Evolutionary conservation across 495 filamentous ascomycete genomes (phyloP).

Genomic region (Neurospora tetrasperma): DNA sequence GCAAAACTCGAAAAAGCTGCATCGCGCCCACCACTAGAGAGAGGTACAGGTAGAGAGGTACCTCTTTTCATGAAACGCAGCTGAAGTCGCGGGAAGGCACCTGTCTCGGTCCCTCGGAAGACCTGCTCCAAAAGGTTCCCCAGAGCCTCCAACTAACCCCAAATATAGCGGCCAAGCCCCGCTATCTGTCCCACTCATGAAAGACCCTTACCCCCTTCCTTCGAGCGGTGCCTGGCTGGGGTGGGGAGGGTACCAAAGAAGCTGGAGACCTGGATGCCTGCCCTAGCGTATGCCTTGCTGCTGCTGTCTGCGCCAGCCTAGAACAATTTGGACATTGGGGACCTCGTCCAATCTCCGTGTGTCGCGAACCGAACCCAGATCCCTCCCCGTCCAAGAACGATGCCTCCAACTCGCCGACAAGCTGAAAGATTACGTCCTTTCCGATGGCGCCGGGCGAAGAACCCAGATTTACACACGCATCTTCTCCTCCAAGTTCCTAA

Average conservation of each 20-base stretch:
- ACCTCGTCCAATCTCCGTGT: conserved; percentile 1
- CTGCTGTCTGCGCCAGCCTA: neutral
- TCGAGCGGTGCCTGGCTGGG: neutral
- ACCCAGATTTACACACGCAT: neutral
- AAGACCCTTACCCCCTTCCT: neutral
- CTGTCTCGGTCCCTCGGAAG: neutral
- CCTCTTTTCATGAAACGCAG: too few species aligned
- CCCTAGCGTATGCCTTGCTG: neutral
- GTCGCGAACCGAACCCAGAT: conserved; percentile 1
- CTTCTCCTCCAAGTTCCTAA: neutral
- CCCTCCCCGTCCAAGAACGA: neutral
- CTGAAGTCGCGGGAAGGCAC: too few species aligned
- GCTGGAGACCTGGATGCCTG: neutral
- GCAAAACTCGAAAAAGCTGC: neutral
- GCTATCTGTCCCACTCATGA: neutral
- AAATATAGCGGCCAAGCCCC: neutral
- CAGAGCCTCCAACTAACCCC: neutral
- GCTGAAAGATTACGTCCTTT: conserved; percentile 1
- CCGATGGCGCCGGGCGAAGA: neutral
- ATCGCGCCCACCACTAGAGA: too few species aligned
- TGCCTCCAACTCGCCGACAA: neutral
- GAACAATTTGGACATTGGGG: neutral
- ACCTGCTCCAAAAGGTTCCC: neutral
- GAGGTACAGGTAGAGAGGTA: too few species aligned
- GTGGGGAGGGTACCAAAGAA: neutral